Conservation (phyloP, 352 stramenopile species). For the Phytopythium helicoides region DNA sequence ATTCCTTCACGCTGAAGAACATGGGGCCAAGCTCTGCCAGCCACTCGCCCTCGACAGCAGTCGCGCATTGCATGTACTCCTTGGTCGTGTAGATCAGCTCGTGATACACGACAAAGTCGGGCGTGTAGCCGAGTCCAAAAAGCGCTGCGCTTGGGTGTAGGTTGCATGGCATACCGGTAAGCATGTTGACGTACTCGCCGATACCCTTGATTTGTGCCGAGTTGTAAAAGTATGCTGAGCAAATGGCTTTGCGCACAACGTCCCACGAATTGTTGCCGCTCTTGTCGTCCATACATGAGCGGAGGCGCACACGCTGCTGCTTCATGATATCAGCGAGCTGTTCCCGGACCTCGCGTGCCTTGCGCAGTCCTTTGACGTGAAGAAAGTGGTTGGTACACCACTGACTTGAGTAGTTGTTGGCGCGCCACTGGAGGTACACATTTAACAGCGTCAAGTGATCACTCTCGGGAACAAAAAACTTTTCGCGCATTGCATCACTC, state of each 20-base stretch:
- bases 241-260: constrained; percentile 98
- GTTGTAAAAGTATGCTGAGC: constrained; percentile 99
- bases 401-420: constrained; percentile 93
- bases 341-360: constrained; percentile 90
- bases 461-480: constrained; percentile 99
- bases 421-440: constrained; percentile 94
- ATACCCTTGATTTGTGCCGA: constrained; percentile 98
- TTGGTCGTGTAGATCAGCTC: constrained; percentile 99
- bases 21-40: constrained; percentile 98
- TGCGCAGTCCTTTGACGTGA: constrained; percentile 94
- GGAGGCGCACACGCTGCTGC: constrained; percentile 92
- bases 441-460: constrained; percentile 98
- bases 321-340: constrained; percentile 99
- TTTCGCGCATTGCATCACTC: constrained; percentile 96
- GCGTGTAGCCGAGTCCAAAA: constrained; percentile 98
- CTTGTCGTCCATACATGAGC: constrained; percentile 66
- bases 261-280: constrained; percentile 83
- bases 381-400: constrained; percentile 98
- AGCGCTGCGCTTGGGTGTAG: constrained; percentile 97
- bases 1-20: constrained; percentile 99
- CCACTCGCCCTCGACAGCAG: constrained; percentile 99
- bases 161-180: constrained; percentile 97
- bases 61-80: constrained; percentile 98
- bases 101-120: constrained; percentile 99
- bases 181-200: constrained; percentile 99